These are phyloP conservation scores for Mucor piriformis DNA, from an alignment of 371 early-diverging fungal species.

Conservation along the genomic window DNA sequence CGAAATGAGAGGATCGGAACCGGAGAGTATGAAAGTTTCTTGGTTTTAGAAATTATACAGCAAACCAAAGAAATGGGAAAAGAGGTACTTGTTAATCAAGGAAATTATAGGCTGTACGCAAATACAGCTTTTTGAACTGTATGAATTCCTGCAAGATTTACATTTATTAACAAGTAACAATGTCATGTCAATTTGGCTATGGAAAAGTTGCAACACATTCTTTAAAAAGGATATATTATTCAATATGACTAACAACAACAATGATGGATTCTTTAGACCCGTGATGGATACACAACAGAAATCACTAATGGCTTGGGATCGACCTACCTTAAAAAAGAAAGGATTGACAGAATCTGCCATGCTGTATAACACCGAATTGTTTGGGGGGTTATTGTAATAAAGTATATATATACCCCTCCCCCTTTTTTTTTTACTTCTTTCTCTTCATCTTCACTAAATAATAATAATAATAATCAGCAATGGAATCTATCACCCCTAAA, in stretches of 20 bases:
- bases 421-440: neutral
- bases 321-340: conserved; percentile 1
- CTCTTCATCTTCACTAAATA: neutral
- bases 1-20: conserved; percentile 2
- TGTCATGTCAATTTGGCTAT: conserved; percentile 19
- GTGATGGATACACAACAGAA: conserved; percentile 12
- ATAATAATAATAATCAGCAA: neutral
- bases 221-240: conserved; percentile 11
- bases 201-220: conserved; percentile 17
- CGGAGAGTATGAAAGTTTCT: conserved; percentile 2
- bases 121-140: conserved; percentile 10
- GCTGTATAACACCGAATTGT: conserved; percentile 17
- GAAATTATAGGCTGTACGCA: neutral
- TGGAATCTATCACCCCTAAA: neutral
- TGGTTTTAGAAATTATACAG: conserved; percentile 9
- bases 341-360: conserved; percentile 11
- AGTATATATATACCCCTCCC: neutral
- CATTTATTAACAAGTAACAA: conserved; percentile 8
- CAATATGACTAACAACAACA: conserved; percentile 2
- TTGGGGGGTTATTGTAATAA: conserved; percentile 11
- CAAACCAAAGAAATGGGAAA: conserved; percentile 9
- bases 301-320: conserved; percentile 18
- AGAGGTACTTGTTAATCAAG: neutral
- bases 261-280: conserved; percentile 8
- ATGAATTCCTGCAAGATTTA: conserved; percentile 8